Evolutionary conservation across 768 basidiomycete species (phyloP).

Genomic region (Daedaleopsis nitida): DNA sequence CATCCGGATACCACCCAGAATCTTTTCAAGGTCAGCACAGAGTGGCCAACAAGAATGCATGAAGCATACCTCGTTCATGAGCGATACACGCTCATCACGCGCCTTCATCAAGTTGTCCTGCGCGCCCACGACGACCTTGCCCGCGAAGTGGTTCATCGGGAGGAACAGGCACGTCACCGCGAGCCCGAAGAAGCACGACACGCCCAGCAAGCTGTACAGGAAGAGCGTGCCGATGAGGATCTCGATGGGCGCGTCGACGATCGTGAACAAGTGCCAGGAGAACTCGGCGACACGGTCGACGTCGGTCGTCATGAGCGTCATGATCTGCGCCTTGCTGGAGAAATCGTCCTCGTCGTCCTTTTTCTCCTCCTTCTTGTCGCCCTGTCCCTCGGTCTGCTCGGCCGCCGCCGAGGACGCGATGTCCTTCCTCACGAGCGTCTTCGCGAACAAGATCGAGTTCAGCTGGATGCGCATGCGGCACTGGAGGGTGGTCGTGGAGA

Average conservation of each 20-base stretch:
- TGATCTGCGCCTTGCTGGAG: slow-evolving; percentile 71
- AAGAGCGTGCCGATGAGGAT: slow-evolving; percentile 73
- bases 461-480: slow-evolving; percentile 73
- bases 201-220: slow-evolving; percentile 75
- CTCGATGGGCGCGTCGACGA: slow-evolving; percentile 79
- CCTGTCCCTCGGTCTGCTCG: slow-evolving; percentile 25
- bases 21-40: slow-evolving; percentile 34
- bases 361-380: slow-evolving; percentile 59
- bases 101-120: slow-evolving; percentile 92
- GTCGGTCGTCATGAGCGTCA: slow-evolving; percentile 96
- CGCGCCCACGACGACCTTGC: slow-evolving; percentile 73
- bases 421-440: slow-evolving; percentile 86
- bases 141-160: slow-evolving; percentile 84
- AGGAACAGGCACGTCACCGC: slow-evolving; percentile 65
- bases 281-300: slow-evolving; percentile 90
- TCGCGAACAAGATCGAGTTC: slow-evolving; percentile 82
- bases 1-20: slow-evolving; percentile 89
- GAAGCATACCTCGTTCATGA: slow-evolving; percentile 79
- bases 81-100: slow-evolving; percentile 83
- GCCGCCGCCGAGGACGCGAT: slow-evolving; percentile 63
- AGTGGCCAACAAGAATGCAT: neutral
- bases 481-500: slow-evolving; percentile 70
- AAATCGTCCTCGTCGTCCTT: slow-evolving; percentile 61
- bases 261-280: slow-evolving; percentile 72
- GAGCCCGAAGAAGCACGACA: slow-evolving; percentile 78